These are phyloP conservation scores for Aspergillus brunneoviolaceus DNA, from an alignment of 2,329 filamentous ascomycete genomes.

Conservation along the genomic window DNA sequence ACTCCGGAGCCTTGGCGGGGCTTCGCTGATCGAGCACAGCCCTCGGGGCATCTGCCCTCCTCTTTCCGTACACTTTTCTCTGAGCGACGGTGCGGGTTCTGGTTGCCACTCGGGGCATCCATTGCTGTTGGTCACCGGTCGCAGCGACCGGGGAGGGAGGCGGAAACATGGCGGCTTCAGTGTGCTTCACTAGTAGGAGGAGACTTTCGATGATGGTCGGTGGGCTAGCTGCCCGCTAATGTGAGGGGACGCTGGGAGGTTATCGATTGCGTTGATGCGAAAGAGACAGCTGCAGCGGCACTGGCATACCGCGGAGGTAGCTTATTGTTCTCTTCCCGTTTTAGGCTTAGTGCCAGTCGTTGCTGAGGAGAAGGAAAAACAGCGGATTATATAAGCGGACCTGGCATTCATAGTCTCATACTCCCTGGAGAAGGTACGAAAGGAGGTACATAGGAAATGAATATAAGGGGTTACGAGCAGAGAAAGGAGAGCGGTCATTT, in stretches of 20 bases:
- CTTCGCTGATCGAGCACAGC: constrained; percentile 37
- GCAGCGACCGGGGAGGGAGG: constrained; percentile 13
- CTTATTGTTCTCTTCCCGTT: constrained; percentile 31
- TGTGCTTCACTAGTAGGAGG: background rate
- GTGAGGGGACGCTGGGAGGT: background rate
- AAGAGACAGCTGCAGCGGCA: background rate
- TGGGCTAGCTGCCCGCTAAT: background rate
- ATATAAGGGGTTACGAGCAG: no score
- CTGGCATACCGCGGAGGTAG: constrained; percentile 1
- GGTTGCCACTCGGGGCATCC: constrained; percentile 22
- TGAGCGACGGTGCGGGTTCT: constrained; percentile 27
- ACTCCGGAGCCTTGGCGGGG: constrained; percentile 16
- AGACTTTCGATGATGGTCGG: background rate
- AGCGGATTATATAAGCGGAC: constrained; percentile 9
- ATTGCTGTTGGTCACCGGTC: constrained; percentile 20
- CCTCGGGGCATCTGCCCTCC: constrained; percentile 33
- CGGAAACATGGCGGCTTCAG: constrained; percentile 14
- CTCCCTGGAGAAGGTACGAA: background rate
- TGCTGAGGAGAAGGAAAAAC: constrained; percentile 24
- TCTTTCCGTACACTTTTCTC: constrained; percentile 38
- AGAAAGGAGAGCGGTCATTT: no score
- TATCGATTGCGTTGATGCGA: background rate
- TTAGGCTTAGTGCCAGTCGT: constrained; percentile 25
- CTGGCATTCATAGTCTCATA: background rate
- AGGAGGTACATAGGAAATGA: background rate